Conservation (phyloP, 805 yeast species). For the Candida stauntonica region DNA sequence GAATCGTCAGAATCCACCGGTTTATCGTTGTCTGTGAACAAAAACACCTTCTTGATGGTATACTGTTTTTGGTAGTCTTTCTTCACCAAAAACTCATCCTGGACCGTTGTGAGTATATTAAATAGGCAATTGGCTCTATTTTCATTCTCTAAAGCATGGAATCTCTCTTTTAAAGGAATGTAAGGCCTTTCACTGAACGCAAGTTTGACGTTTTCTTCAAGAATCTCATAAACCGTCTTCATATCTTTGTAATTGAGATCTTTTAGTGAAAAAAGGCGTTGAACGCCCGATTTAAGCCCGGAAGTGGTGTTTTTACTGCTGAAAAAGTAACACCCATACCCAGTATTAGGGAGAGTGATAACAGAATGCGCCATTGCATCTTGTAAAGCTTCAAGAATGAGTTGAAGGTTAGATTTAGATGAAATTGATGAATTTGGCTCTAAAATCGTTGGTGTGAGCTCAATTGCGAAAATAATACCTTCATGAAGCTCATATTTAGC, state of each 20-base stretch:
- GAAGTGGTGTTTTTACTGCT: constrained; percentile 38
- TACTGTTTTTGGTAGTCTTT: constrained; percentile 39
- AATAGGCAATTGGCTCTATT: constrained; percentile 31
- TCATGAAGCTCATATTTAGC: constrained; percentile 46
- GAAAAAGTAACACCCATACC: constrained; percentile 68
- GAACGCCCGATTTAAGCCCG: constrained; percentile 39
- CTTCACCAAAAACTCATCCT: constrained; percentile 48
- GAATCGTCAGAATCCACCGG: constrained; percentile 47
- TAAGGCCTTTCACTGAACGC: constrained; percentile 16
- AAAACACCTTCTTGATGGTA: constrained; percentile 55
- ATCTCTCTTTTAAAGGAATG: constrained; percentile 27
- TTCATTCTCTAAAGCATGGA: constrained; percentile 26
- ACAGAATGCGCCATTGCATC: constrained; percentile 64
- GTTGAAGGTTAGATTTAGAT: constrained; percentile 40
- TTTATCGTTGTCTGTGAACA: constrained; percentile 71
- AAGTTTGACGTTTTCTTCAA: constrained; percentile 38
- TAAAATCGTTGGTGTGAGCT: constrained; percentile 46
- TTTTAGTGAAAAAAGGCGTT: constrained; percentile 45
- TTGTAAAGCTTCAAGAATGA: constrained; percentile 52
- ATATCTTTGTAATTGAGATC: constrained; percentile 55
- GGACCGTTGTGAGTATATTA: constrained; percentile 44
- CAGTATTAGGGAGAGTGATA: constrained; percentile 62
- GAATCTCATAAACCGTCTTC: constrained; percentile 47
- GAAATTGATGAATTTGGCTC: constrained; percentile 31
- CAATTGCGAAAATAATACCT: constrained; percentile 61